Evolutionary conservation across 1,139 yeast genomes (phyloP), one percentile per base, ranked within the genome.

Genomic region (Eremothecium cymbalariae): DNA sequence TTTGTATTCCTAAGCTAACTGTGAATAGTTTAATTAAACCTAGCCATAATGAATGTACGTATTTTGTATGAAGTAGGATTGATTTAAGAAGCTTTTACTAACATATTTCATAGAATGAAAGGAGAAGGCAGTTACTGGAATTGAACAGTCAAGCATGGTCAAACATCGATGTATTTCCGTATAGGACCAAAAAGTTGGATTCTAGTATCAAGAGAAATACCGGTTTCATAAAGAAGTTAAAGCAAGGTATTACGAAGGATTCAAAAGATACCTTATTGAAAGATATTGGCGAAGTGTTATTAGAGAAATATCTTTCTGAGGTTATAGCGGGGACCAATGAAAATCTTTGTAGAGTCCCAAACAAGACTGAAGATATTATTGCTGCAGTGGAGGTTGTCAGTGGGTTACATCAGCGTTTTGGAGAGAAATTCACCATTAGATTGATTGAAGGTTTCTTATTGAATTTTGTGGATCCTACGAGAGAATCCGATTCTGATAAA

Each of bases 151-250:
- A 55, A 33, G 76, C 78, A 2, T 77, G 85, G 84, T 56, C 59
- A 18, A 81, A 75, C 2, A 68, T 62, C 21, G 46, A 39, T 12
- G 49, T 46, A 4, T 46, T 41, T 25, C 46, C 47, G 2, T 22
- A 45, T 8, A 47, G 60, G 1, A 52, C 65, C 1, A 43, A 53
- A 11, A 67, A 70, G 31, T 62, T 79, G 11, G 96, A 88, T 52
- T 66, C 94, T 0, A 78, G 90, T 34, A 63, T 88, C 42, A 88
- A 86, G 64, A 83, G 80, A 54, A 85, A 88, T 53, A 78, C 86
- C 4, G 81, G 86, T 0, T 83, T 85, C 47, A 77, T 85, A 38
- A 80, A 79, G 51, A 80, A 80, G 48, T 59, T 85, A 34, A 69
- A 77, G 42, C 65, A 71, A 3, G 67, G 78, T 3, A 61, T 85